A percentile compares a stretch with the other conserved stretches of the same genome.
phyloP scores from a whole-genome alignment of 2,329 filamentous ascomycete species.

The Paradendryphiella salina region DNA sequence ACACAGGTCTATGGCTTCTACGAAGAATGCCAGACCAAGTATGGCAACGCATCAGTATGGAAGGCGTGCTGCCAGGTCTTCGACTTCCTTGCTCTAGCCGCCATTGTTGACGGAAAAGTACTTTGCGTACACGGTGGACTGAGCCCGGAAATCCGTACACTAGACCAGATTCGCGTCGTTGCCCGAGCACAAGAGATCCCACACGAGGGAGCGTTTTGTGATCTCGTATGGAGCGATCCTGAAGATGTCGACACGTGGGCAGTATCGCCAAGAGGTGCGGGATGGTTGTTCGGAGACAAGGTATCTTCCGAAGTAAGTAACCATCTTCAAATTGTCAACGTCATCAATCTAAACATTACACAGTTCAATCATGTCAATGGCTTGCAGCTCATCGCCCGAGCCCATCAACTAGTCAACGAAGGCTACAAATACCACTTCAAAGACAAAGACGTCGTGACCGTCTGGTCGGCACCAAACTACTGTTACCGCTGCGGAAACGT shows the following conservation, averaged over 20 bases:
- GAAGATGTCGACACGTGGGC: constrained; percentile 72
- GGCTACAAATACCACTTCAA: constrained; percentile 92
- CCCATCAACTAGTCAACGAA: constrained; percentile 76
- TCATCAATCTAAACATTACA: constrained; percentile 6
- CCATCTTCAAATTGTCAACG: neutral
- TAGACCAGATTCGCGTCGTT: constrained; percentile 80
- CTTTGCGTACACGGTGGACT: constrained; percentile 97
- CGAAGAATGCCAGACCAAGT: constrained; percentile 97
- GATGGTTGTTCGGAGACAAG: constrained; percentile 71
- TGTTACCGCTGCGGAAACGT: constrained; percentile 62
- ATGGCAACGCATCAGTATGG: constrained; percentile 98
- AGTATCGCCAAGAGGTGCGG: constrained; percentile 68
- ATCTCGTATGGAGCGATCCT: constrained; percentile 90
- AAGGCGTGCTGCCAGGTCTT: constrained; percentile 99
- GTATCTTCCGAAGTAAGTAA: constrained; percentile 64
- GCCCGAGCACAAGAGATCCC: constrained; percentile 89
- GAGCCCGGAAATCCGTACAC: constrained; percentile 91
- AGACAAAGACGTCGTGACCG: constrained; percentile 95
- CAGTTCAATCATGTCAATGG: constrained; percentile 76
- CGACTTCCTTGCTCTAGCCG: constrained; percentile 95
- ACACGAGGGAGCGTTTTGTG: constrained; percentile 97
- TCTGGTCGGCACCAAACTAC: constrained; percentile 82
- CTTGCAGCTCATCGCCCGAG: constrained; percentile 70
- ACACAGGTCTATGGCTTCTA: constrained; percentile 99
- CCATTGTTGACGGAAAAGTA: constrained; percentile 98